A percentile compares a stretch with the other conserved stretches of the same genome.
Conservation (phyloP, 495 filamentous ascomycete genomes). For the Trichoderma reesei region DNA sequence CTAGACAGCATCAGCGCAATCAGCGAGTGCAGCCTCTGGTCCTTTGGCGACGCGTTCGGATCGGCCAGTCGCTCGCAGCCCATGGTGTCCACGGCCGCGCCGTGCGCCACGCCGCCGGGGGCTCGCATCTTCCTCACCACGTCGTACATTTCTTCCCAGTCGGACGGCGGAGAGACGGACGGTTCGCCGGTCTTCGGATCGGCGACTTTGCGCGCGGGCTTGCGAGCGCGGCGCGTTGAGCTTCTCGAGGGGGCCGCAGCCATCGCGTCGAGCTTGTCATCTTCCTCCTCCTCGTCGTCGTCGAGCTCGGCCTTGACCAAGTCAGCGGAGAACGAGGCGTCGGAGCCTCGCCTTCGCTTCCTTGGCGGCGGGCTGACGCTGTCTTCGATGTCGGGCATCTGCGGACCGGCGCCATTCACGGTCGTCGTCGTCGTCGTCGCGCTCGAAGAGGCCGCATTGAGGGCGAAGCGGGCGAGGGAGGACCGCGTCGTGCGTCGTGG, state of each 20-base stretch:
- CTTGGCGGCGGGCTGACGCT: conserved; percentile 29
- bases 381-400: conserved; percentile 51
- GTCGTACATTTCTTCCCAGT: conserved; percentile 80
- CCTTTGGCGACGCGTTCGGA: conserved; percentile 39
- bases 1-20: conserved; percentile 91
- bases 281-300: conserved; percentile 15
- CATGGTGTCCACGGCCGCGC: conserved; percentile 94
- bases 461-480: conserved; percentile 35
- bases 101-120: conserved; percentile 45
- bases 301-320: conserved; percentile 22
- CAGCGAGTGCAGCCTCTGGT: conserved; percentile 83
- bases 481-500: conserved; percentile 38
- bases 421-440: too few species aligned
- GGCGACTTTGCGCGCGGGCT: conserved; percentile 56
- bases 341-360: conserved; percentile 25
- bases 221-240: conserved; percentile 37
- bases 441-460: conserved; percentile 21
- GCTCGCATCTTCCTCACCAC: conserved; percentile 70
- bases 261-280: conserved; percentile 16
- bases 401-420: conserved; percentile 15
- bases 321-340: conserved; percentile 15
- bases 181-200: conserved; percentile 43
- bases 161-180: conserved; percentile 54
- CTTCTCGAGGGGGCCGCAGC: conserved; percentile 21
- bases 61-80: conserved; percentile 76